Conservation (phyloP, 1,284 basidiomycete genomes). For the Puccinia coronata region DNA sequence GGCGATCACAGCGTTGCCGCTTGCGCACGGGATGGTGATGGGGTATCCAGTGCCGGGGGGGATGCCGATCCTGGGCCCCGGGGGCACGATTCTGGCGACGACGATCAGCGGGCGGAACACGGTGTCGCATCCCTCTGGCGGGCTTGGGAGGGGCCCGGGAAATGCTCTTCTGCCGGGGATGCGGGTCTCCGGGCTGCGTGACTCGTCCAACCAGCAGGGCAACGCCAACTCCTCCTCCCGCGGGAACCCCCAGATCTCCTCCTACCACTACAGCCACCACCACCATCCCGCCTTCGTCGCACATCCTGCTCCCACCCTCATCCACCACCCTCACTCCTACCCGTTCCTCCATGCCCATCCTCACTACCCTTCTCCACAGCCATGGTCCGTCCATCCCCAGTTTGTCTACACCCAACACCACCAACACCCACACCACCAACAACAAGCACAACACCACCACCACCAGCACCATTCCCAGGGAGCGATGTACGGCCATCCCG, state of each 20-base stretch:
- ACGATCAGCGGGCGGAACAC: constrained; percentile 49
- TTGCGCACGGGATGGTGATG: constrained; percentile 7
- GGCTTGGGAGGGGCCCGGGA: constrained; percentile 47
- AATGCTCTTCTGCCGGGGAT: constrained; percentile 48
- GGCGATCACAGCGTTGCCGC: not conserved
- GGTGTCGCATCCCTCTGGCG: constrained; percentile 47
- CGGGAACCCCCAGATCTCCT: not conserved
- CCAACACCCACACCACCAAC: not conserved
- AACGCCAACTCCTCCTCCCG: not conserved
- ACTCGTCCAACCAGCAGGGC: constrained; percentile 28
- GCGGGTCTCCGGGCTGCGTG: constrained; percentile 43
- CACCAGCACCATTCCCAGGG: not conserved
- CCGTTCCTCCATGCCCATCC: not conserved
- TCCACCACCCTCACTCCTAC: not conserved
- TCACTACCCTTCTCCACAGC: not conserved
- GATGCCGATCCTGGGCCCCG: constrained; percentile 15
- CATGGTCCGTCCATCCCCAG: constrained; percentile 7
- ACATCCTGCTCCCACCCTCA: not conserved
- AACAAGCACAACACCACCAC: not conserved
- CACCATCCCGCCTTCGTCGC: not conserved
- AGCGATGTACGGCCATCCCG: too few relatives aligned
- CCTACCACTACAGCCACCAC: too few relatives aligned
- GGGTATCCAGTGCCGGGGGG: constrained; percentile 5
- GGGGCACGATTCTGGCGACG: constrained; percentile 15
- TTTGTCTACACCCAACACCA: not conserved